phyloP scores from a whole-genome alignment of 306 rosid species.

The Psophocarpus tetragonolobus region DNA sequence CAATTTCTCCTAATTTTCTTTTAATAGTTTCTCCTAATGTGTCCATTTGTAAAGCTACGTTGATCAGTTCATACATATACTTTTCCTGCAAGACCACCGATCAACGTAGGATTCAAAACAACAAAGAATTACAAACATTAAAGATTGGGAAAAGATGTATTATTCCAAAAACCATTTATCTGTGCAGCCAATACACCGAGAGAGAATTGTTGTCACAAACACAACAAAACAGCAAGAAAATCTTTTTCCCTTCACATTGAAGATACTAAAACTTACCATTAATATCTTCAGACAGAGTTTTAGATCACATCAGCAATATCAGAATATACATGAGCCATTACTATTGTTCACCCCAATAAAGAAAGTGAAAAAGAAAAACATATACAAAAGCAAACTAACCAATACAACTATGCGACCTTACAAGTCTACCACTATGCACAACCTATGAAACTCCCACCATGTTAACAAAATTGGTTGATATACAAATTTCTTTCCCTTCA shows the following conservation, averaged over 20 bases:
- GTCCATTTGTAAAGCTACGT: no score
- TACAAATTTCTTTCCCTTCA: conserved; percentile 44
- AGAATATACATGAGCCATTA: conserved; percentile 47
- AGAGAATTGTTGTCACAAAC: background rate
- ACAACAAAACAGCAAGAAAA: background rate
- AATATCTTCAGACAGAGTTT: conserved; percentile 34
- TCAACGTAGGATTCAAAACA: background rate
- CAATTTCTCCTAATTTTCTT: no score
- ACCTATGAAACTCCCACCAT: conserved; percentile 41
- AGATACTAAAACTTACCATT: conserved; percentile 47
- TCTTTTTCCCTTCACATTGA: background rate
- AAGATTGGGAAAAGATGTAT: background rate
- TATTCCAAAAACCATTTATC: background rate
- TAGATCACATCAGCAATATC: conserved; percentile 36
- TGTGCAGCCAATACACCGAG: background rate
- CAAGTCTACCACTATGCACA: conserved; percentile 65
- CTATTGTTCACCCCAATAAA: background rate
- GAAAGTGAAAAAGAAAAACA: background rate
- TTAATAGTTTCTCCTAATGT: no score
- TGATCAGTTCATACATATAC: background rate
- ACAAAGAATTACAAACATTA: background rate
- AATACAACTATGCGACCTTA: conserved; percentile 43
- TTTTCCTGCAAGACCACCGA: background rate
- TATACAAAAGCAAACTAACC: conserved; percentile 50
- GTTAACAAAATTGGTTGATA: conserved; percentile 54